Evolutionary conservation across 768 basidiomycete genomes (phyloP).

Genomic region (Russula brevipes): DNA sequence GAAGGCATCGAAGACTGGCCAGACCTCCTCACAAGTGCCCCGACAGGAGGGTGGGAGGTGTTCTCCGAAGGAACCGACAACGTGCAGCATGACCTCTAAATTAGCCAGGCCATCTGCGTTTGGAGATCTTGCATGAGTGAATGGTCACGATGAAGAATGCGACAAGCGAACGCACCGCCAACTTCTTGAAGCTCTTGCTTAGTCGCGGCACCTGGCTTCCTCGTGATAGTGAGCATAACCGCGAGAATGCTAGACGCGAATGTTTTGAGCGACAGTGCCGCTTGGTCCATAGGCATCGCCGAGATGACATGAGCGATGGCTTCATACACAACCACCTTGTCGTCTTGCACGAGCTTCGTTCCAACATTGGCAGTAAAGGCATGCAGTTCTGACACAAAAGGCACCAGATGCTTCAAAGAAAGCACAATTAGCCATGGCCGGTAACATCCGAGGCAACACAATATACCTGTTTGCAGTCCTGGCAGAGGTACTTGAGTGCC

Average conservation of each 20-base stretch:
- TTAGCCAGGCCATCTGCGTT: slow-evolving; percentile 81
- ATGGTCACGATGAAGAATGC: neutral
- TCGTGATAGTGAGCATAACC: slow-evolving; percentile 61
- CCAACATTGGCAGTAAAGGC: slow-evolving; percentile 80
- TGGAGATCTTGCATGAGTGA: slow-evolving; percentile 16
- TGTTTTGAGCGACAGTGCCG: slow-evolving; percentile 77
- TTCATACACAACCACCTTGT: slow-evolving; percentile 88
- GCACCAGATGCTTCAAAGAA: slow-evolving; percentile 67
- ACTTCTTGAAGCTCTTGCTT: slow-evolving; percentile 67
- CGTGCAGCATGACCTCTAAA: slow-evolving; percentile 83
- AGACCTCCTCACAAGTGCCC: slow-evolving; percentile 72
- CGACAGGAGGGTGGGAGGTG: slow-evolving; percentile 77
- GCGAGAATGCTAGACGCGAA: slow-evolving; percentile 84
- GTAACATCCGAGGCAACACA: slow-evolving; percentile 4
- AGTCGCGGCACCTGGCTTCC: slow-evolving; percentile 48
- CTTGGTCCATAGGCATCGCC: slow-evolving; percentile 86
- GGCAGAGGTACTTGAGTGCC: slow-evolving; percentile 93
- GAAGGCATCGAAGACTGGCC: slow-evolving; percentile 77
- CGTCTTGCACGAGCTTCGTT: slow-evolving; percentile 74
- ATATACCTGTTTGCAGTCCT: slow-evolving; percentile 85
- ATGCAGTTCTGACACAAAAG: slow-evolving; percentile 88
- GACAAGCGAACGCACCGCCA: slow-evolving; percentile 49
- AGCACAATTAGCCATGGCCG: slow-evolving; percentile 15
- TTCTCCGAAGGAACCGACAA: slow-evolving; percentile 77
- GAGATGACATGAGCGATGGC: slow-evolving; percentile 94